These are phyloP conservation scores for Citrus mangshanensis DNA, from an alignment of 345 rosid genomes.

Conservation along the genomic window DNA sequence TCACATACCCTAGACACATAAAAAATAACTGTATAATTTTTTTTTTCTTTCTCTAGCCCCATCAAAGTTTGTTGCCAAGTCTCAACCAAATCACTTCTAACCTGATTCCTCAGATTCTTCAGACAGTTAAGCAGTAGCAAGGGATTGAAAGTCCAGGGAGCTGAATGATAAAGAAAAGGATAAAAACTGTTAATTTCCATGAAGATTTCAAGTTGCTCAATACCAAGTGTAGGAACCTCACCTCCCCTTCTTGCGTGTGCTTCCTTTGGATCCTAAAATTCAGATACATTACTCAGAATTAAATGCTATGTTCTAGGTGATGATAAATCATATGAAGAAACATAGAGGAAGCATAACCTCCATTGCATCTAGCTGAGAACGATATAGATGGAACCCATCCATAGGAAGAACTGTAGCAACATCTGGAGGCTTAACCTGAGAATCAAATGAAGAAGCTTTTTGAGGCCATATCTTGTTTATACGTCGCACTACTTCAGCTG, in stretches of 20 bases:
- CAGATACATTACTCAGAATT: constrained; percentile 6
- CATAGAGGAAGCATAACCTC: constrained; percentile 50
- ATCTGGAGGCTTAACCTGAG: constrained; percentile 62
- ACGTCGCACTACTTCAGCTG: constrained; percentile 65
- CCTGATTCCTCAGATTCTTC: constrained; percentile 70
- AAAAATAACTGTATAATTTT: background rate
- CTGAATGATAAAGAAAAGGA: constrained; percentile 41
- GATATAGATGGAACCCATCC: constrained; percentile 95
- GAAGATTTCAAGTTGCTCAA: constrained; percentile 11
- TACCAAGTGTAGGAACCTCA: constrained; percentile 31
- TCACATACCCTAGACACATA: background rate
- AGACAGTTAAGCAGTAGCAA: constrained; percentile 59
- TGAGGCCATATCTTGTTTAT: constrained; percentile 70
- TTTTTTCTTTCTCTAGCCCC: background rate
- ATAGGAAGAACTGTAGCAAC: constrained; percentile 82
- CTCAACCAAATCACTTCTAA: constrained; percentile 23
- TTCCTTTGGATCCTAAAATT: constrained; percentile 75
- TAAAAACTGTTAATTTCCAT: constrained; percentile 7
- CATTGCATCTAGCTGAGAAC: constrained; percentile 90
- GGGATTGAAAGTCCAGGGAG: constrained; percentile 95
- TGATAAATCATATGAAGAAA: background rate
- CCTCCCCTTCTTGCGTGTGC: constrained; percentile 99
- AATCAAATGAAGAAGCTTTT: constrained; percentile 58
- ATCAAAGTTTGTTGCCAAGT: background rate
- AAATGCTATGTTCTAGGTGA: background rate